These are phyloP conservation scores for Nicotiana attenuata DNA, from an alignment of 257 asterid species.

Conservation along the genomic window DNA sequence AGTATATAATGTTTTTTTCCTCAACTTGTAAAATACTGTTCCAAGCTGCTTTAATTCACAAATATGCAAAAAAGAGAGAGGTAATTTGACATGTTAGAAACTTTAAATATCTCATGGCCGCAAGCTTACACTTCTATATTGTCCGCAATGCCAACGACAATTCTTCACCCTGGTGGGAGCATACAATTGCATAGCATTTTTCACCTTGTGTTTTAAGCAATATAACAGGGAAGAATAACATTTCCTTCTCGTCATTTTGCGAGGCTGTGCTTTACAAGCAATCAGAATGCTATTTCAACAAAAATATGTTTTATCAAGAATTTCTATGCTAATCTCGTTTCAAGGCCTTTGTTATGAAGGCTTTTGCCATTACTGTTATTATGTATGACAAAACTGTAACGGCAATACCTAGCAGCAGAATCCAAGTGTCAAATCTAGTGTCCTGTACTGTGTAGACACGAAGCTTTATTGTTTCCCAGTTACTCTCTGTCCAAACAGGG, in stretches of 20 bases:
- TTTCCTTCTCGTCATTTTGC: background rate
- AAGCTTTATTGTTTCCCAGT: slow-evolving; percentile 65
- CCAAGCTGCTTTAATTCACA: background rate
- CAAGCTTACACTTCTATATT: background rate
- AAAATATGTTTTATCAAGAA: background rate
- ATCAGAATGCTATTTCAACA: slow-evolving; percentile 8
- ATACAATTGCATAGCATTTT: background rate
- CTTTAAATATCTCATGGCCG: background rate
- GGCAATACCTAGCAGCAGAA: slow-evolving; percentile 55
- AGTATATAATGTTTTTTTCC: background rate
- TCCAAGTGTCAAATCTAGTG: slow-evolving; percentile 44
- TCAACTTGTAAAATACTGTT: background rate
- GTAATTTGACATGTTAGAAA: background rate
- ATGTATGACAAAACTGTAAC: slow-evolving; percentile 61
- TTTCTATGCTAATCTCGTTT: slow-evolving; percentile 58
- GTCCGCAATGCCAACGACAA: background rate
- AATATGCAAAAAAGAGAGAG: background rate
- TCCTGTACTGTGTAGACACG: slow-evolving; percentile 61
- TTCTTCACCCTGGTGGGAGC: background rate
- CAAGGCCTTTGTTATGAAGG: slow-evolving; percentile 73
- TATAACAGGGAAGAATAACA: background rate
- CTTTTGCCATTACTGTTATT: slow-evolving; percentile 41
- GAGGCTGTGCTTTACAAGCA: background rate
- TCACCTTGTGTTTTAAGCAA: background rate
- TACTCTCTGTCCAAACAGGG: slow-evolving; percentile 96